Evolutionary conservation across 768 basidiomycete genomes (phyloP).

Genomic region (Hericium alpestre): DNA sequence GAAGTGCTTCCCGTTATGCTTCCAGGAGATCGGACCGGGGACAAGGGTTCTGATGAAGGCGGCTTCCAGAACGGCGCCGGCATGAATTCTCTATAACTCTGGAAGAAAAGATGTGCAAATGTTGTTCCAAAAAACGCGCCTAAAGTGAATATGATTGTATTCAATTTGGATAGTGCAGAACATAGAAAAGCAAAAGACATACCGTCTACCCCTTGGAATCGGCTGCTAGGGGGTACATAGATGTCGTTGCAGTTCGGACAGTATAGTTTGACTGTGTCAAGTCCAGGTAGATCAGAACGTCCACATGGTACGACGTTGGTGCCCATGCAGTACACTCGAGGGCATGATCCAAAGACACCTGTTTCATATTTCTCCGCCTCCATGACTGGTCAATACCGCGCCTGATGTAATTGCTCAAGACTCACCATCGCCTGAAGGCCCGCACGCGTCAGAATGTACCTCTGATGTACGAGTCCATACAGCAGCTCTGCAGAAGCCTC

Average conservation of each 20-base stretch:
- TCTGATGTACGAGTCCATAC: conserved; percentile 95
- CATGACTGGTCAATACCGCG: background rate
- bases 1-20: conserved; percentile 40
- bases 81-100: conserved; percentile 91
- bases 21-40: conserved; percentile 46
- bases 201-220: conserved; percentile 96
- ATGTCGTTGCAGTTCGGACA: conserved; percentile 98
- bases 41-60: conserved; percentile 36
- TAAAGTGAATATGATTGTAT: conserved; percentile 21
- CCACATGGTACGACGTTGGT: conserved; percentile 91
- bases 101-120: conserved; percentile 97
- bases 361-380: conserved; percentile 95
- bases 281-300: conserved; percentile 87
- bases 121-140: conserved; percentile 99
- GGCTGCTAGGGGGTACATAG: conserved; percentile 88
- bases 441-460: conserved; percentile 90
- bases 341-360: conserved; percentile 86
- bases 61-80: conserved; percentile 88
- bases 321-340: conserved; percentile 86
- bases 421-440: conserved; percentile 90
- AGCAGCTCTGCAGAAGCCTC: conserved; percentile 96
- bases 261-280: conserved; percentile 95
- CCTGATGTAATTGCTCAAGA: background rate
- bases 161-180: too few species aligned
- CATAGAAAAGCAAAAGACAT: conserved; percentile 17